Evolutionary conservation across 2,329 filamentous ascomycete genomes (phyloP).

Genomic region (Phyllosticta citribraziliensis): DNA sequence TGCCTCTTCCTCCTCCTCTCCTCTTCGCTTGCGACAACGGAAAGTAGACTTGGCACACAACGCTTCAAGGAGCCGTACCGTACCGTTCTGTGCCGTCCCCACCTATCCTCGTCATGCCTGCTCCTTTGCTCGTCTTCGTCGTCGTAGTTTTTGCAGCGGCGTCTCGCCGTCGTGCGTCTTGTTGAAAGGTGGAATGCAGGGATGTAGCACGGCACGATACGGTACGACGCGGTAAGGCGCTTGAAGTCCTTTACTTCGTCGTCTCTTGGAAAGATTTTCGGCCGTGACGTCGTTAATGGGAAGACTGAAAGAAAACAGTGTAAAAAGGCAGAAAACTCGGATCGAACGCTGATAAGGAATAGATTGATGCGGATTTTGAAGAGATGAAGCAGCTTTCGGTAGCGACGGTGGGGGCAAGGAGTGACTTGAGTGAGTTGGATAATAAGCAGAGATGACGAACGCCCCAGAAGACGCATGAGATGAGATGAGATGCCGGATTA

Average conservation of each 20-base stretch:
- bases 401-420: background rate
- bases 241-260: background rate
- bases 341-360: background rate
- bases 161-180: background rate
- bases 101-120: too few species aligned
- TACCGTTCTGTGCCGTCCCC: too few species aligned
- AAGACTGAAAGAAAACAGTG: too few species aligned
- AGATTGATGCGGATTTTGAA: background rate
- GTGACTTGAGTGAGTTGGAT: background rate
- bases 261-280: background rate
- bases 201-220: background rate
- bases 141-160: background rate
- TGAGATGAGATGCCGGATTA: too few species aligned
- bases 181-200: background rate
- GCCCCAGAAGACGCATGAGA: too few species aligned
- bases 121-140: too few species aligned
- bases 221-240: too few species aligned
- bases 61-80: too few species aligned
- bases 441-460: background rate
- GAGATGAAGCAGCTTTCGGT: background rate
- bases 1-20: background rate
- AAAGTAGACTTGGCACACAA: background rate
- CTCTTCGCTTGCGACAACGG: background rate
- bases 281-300: background rate
- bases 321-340: background rate